Evolutionary conservation across 2,329 filamentous ascomycete genomes (phyloP), one percentile per base, ranked within the genome.

Genomic region (Chrysoporthe puriensis): DNA sequence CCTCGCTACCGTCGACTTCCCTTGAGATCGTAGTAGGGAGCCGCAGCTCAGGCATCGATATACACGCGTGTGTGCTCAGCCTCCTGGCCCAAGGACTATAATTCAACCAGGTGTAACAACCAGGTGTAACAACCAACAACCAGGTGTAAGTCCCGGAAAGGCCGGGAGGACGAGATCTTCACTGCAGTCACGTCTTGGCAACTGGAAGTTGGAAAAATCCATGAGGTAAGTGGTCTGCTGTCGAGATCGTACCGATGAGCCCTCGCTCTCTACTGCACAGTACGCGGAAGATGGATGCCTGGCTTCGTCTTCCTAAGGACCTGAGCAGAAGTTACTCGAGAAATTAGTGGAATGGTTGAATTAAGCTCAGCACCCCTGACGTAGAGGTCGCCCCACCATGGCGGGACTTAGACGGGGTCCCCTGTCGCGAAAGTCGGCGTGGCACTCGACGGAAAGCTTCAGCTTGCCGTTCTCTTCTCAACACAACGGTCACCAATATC

Each of bases 371-470:
- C 26, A 61, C 26, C 59, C 59, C 59, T 61, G 59, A 61, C 59
- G 59, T 61, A 61, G 57, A 26, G 2, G 59, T 26, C 5, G 11
- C 42, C 59, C 59, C 59, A 61, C 59, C 26, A 46, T 32, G 42
- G 21, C 42, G 40, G 59, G 54, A 57, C 54, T 0, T 54, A 43
- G 57, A 26, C 34, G n/a, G 43, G 42, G 58, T 7, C 43, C 59
- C 59, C 42, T 61, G 43, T 61, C 58, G 58, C 58, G 58, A 61
- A 34, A 61, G 59, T 61, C 43, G 59, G 59, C 43, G 59, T 61
- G 59, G 40, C 59, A 61, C 48, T 43, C 18, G 43, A 9, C 59
- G 43, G 34, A 34, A 34, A 57, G 16, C 54, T 40, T 32, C 54
- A 36, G 42, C 43, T 61, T 42, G 36, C 1, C 11, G 18, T 18